Conservation (phyloP, 1,284 basidiomycete genomes). For the Ustilago nuda region DNA sequence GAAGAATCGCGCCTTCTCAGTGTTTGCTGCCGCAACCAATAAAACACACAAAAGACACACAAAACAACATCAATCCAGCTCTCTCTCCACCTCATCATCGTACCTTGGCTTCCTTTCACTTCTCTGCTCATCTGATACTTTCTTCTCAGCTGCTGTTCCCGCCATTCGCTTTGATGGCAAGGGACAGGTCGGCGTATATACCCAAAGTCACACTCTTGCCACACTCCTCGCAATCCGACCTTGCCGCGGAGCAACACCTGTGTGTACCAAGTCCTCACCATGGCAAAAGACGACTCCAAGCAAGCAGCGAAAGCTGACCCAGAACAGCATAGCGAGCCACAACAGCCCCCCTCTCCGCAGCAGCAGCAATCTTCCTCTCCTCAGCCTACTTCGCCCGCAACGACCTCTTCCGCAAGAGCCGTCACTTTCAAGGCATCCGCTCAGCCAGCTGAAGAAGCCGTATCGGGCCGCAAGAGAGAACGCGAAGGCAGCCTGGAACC, state of each 20-base stretch:
- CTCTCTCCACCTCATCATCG: no score
- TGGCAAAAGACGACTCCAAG: conserved; percentile 20
- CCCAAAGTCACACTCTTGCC: background rate
- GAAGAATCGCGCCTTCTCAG: conserved; percentile 12
- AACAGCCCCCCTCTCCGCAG: conserved; percentile 16
- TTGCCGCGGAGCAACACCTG: background rate
- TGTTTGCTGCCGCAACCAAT: conserved; percentile 13
- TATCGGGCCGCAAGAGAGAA: conserved; percentile 53
- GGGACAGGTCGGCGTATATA: background rate
- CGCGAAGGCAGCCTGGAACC: conserved; percentile 61
- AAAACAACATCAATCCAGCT: conserved; percentile 12
- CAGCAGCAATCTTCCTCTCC: conserved; percentile 19
- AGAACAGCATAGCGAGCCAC: conserved; percentile 18
- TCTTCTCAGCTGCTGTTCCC: background rate
- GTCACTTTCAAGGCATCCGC: conserved; percentile 18
- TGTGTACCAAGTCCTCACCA: conserved; percentile 8
- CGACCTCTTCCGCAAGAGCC: conserved; percentile 14
- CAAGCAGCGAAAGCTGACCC: conserved; percentile 5
- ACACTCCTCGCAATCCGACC: background rate
- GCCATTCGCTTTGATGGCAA: background rate
- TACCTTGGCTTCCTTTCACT: background rate
- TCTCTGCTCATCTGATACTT: background rate
- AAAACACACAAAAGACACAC: conserved; percentile 9
- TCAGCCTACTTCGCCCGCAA: conserved; percentile 12
- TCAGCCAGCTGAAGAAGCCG: conserved; percentile 36